phyloP scores from a whole-genome alignment of 148 eudicot species.

The Chenopodium berlandieri region DNA sequence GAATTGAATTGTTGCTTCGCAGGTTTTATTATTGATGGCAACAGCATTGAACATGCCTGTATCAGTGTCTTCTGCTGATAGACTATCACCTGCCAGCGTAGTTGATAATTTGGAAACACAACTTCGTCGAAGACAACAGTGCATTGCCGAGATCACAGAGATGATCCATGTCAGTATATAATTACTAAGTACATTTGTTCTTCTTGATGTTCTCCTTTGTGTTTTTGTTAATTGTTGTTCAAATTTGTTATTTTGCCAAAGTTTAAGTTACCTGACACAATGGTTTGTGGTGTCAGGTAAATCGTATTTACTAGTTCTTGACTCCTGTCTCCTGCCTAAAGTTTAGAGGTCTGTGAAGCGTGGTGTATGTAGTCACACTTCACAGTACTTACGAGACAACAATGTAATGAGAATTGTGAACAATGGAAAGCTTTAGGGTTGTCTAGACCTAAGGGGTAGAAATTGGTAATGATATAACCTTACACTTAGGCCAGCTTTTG shows the following conservation, averaged over 20 bases:
- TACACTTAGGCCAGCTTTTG: neutral
- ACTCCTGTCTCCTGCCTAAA: neutral
- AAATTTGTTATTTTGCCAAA: constrained; percentile 3
- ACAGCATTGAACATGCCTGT: constrained; percentile 70
- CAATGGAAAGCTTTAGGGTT: neutral
- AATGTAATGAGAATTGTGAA: neutral
- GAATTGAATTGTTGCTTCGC: constrained; percentile 21
- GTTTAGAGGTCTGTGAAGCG: neutral
- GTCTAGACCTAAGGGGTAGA: neutral
- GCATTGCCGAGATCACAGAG: constrained; percentile 86
- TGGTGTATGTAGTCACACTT: neutral
- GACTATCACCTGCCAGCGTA: constrained; percentile 34
- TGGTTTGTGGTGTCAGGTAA: neutral
- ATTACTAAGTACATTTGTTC: neutral
- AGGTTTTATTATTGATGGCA: constrained; percentile 90
- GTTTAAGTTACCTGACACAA: neutral
- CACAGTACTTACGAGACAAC: neutral
- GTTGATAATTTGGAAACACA: constrained; percentile 50
- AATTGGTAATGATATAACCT: neutral
- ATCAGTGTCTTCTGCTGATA: constrained; percentile 35
- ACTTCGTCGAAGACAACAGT: constrained; percentile 72
- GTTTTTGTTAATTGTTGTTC: neutral
- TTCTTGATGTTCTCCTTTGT: constrained; percentile 1
- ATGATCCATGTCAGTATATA: constrained; percentile 84
- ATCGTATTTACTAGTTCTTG: neutral